Evolutionary conservation across 305 asterid species (phyloP), one percentile per base, ranked within the genome.

Genomic region (Ajuga reptans): DNA sequence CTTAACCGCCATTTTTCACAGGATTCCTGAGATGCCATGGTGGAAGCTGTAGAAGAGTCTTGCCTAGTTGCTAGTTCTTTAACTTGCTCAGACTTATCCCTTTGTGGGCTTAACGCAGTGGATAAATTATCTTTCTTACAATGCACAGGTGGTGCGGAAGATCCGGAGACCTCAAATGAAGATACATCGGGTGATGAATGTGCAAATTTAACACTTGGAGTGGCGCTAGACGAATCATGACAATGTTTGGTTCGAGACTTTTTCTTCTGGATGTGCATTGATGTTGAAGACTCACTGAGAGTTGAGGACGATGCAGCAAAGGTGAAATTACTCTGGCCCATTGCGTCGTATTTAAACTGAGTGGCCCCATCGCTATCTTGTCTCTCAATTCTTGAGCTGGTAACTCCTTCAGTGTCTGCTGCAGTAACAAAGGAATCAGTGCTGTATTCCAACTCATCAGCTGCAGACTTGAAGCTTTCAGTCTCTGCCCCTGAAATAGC

Each of bases 1-100:
- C 97, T 93, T 61, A 90, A 77, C 65, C 97, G 86, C 97, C 95
- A 93, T 74, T 85, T 90, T 86, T 93, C 99, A 85, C 97, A 93
- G 74, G 89, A 81, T 85, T 93, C 96, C 78, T 87, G 92, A 68
- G 87, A 85, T 29, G 90, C 87, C 79, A 81, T 80, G 79, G 88
- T 79, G 57, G 82, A 82, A 73, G 82, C 73, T 64, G 82, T 74
- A 42, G 79, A 62, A 68, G 84, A 75, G 63, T 61, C 87, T 72
- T 67, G 71, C 71, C 80, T 83, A 78, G 73, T 49, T 72, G 77
- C 81, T 69, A 64, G 66, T 64, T 81, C 81, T 74, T 77, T 83
- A 70, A 75, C 79, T 71, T 83, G 82, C 76, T 78, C 84, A 51
- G 75, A 14, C 66, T 78, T 75, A 54, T 75, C 81, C 55, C 69